Conservation (phyloP, 2,329 filamentous ascomycete species). For the Microsporum ferrugineum region DNA sequence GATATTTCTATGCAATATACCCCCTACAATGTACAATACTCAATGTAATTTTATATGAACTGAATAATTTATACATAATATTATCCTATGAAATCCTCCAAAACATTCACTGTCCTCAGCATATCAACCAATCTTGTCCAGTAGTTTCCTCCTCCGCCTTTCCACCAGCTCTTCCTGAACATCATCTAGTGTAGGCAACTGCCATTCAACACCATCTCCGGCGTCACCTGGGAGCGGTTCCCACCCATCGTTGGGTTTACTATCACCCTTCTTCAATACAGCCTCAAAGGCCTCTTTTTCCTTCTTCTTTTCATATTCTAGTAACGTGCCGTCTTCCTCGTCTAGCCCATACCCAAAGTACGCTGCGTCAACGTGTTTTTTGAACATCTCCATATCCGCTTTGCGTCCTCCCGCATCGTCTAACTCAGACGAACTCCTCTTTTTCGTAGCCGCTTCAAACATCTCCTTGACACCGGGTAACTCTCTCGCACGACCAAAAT, state of each 20-base stretch:
- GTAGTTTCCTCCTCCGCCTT: conserved; percentile 64
- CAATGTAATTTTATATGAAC: not conserved
- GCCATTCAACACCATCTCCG: conserved; percentile 74
- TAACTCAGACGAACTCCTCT: conserved; percentile 54
- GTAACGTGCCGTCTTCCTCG: conserved; percentile 72
- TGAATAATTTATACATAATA: conserved; percentile 17
- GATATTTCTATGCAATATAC: not conserved
- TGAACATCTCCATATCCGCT: conserved; percentile 31
- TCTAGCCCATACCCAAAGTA: conserved; percentile 94
- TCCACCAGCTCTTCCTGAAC: conserved; percentile 92
- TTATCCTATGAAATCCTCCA: not conserved
- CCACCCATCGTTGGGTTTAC: conserved; percentile 56
- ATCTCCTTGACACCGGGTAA: conserved; percentile 92
- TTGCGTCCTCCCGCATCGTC: conserved; percentile 49
- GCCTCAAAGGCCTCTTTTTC: conserved; percentile 69
- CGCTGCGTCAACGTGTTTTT: conserved; percentile 70
- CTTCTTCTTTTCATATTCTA: conserved; percentile 71
- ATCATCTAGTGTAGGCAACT: conserved; percentile 73
- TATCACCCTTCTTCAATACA: conserved; percentile 48
- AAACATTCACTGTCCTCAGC: not conserved
- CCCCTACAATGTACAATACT: not conserved
- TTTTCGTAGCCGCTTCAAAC: conserved; percentile 64
- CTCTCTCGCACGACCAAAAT: conserved; percentile 83
- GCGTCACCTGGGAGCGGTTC: conserved; percentile 75
- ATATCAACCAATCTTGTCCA: conserved; percentile 60